Percentiles rank a stretch among this genome's conserved stretches.
Evolutionary conservation across 495 filamentous ascomycete genomes (phyloP).

Genomic region (Bathelium albidoporum): DNA sequence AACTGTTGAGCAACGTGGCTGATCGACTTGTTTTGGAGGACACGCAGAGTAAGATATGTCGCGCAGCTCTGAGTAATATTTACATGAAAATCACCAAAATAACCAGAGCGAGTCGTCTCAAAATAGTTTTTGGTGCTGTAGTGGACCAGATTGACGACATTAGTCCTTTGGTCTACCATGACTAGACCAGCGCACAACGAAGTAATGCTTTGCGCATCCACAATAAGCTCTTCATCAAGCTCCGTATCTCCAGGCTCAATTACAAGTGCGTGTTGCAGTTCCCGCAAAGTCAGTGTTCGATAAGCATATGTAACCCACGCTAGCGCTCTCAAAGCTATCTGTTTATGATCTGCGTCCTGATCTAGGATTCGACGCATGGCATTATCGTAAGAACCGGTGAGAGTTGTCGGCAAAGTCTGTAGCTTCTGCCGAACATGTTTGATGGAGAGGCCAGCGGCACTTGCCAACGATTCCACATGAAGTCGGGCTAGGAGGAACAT

Average conservation of each 20-base stretch:
- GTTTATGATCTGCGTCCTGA: neutral
- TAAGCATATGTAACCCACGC: slow-evolving; percentile 18
- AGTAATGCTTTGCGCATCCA: slow-evolving; percentile 9
- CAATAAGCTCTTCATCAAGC: slow-evolving; percentile 18
- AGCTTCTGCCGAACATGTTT: slow-evolving; percentile 5
- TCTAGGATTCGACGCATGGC: slow-evolving; percentile 7
- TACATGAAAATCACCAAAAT: slow-evolving; percentile 8
- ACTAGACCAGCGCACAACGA: slow-evolving; percentile 22
- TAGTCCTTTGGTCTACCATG: slow-evolving; percentile 12
- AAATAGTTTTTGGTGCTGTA: slow-evolving; percentile 21
- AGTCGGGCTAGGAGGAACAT: slow-evolving; percentile 12
- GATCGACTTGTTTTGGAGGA: neutral
- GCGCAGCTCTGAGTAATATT: slow-evolving; percentile 11
- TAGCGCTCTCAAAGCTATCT: slow-evolving; percentile 12
- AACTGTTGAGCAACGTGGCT: slow-evolving; percentile 6
- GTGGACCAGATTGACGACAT: slow-evolving; percentile 18
- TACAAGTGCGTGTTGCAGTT: slow-evolving; percentile 22
- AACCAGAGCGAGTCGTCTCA: neutral
- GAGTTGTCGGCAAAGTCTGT: slow-evolving; percentile 2
- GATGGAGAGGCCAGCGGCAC: slow-evolving; percentile 6
- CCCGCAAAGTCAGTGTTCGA: slow-evolving; percentile 8
- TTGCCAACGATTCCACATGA: slow-evolving; percentile 8
- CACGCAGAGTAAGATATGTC: slow-evolving; percentile 9
- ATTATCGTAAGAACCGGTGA: slow-evolving; percentile 5
- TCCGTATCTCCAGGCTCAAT: slow-evolving; percentile 13